Conservation (phyloP, 441 rosid genomes). For the Gossypium schwendimanii region DNA sequence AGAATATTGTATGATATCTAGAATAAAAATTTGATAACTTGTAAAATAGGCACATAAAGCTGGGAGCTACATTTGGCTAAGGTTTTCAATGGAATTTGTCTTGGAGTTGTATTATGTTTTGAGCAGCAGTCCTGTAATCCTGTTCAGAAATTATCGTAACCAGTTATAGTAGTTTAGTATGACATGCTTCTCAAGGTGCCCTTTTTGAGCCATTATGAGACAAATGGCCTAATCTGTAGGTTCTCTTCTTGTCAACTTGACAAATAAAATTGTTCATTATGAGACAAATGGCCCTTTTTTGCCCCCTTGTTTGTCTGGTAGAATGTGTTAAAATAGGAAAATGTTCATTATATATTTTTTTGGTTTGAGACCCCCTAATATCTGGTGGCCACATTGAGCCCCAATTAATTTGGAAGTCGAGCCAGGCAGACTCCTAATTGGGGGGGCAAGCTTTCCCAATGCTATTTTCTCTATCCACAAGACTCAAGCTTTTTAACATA, state of each 20-base stretch:
- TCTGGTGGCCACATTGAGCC: too few relatives aligned
- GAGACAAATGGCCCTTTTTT: not conserved
- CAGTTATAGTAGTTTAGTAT: not conserved
- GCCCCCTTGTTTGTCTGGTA: not conserved
- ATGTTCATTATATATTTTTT: not conserved
- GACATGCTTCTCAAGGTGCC: not conserved
- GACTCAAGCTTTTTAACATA: too few relatives aligned
- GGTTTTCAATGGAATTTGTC: not conserved
- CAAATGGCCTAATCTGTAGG: not conserved
- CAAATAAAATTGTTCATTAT: not conserved
- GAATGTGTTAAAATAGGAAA: not conserved
- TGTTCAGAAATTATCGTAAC: constrained; percentile 4
- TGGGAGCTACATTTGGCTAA: not conserved
- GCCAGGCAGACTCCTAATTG: too few relatives aligned
- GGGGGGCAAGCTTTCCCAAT: too few relatives aligned
- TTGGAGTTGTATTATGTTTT: not conserved
- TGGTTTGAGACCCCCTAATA: too few relatives aligned
- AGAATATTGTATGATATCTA: not conserved
- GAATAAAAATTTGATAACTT: not conserved
- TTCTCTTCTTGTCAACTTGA: not conserved
- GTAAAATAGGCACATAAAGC: not conserved
- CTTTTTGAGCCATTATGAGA: not conserved
- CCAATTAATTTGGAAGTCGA: too few relatives aligned
- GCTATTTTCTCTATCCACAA: too few relatives aligned
- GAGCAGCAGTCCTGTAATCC: not conserved